These are phyloP conservation scores for Debaryomyces robertsiae DNA, from an alignment of 1,139 yeast species.

Conservation along the genomic window DNA sequence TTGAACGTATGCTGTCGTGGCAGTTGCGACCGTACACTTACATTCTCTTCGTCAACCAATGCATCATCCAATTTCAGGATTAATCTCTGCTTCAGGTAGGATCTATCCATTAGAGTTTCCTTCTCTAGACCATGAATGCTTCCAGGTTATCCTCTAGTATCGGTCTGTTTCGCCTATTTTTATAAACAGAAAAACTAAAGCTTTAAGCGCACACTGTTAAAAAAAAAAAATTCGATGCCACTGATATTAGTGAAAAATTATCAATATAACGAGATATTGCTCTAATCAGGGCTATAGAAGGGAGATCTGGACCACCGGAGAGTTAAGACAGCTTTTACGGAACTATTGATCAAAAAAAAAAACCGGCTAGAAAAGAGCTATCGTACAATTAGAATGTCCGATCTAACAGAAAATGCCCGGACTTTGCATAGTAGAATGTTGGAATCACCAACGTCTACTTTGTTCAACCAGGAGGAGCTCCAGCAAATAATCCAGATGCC, in stretches of 20 bases:
- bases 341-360: too few species aligned
- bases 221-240: too few species aligned
- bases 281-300: too few species aligned
- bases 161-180: neutral
- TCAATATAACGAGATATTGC: too few species aligned
- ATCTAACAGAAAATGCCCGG: constrained; percentile 52
- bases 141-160: too few species aligned
- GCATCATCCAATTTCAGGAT: constrained; percentile 14
- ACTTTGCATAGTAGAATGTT: constrained; percentile 63
- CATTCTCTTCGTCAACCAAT: constrained; percentile 9
- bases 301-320: too few species aligned
- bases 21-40: neutral
- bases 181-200: neutral
- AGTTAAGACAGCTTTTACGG: too few species aligned
- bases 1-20: constrained; percentile 19
- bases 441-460: constrained; percentile 43
- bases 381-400: constrained; percentile 16
- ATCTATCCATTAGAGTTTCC: neutral
- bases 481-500: constrained; percentile 41
- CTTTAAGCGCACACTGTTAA: too few species aligned
- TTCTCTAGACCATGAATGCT: too few species aligned
- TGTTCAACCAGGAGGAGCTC: constrained; percentile 64
- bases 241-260: too few species aligned
- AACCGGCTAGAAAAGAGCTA: neutral
- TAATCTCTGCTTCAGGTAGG: neutral